phyloP scores from a whole-genome alignment of 345 rosid species.

The Salix brachista region DNA sequence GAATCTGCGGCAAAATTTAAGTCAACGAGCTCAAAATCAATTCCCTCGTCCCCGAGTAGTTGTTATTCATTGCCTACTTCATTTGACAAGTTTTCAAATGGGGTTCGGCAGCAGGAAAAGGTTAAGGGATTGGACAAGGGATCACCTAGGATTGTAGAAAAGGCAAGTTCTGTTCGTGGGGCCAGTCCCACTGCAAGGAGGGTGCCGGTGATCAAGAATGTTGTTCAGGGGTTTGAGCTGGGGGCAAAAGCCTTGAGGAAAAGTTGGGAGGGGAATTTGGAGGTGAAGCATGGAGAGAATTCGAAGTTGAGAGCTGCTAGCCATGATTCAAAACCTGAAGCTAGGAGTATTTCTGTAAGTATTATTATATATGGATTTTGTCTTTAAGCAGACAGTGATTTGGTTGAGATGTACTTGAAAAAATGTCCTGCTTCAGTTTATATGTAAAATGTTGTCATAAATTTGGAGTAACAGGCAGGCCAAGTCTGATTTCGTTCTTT shows the following conservation, averaged over 20 bases:
- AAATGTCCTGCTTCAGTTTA: background rate
- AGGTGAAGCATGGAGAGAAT: slow-evolving; percentile 50
- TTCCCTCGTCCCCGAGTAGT: slow-evolving; percentile 85
- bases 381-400: background rate
- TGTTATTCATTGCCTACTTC: slow-evolving; percentile 82
- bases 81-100: slow-evolving; percentile 77
- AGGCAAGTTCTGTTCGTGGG: slow-evolving; percentile 42
- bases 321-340: slow-evolving; percentile 52
- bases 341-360: slow-evolving; percentile 66
- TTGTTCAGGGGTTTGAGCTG: slow-evolving; percentile 68
- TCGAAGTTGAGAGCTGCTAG: slow-evolving; percentile 38
- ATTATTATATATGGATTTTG: background rate
- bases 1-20: slow-evolving; percentile 52
- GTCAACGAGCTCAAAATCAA: slow-evolving; percentile 60
- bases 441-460: background rate
- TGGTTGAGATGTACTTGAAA: background rate
- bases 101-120: slow-evolving; percentile 70
- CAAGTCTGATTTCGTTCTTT: background rate
- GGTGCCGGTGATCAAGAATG: slow-evolving; percentile 52
- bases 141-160: slow-evolving; percentile 44
- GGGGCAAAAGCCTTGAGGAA: slow-evolving; percentile 95
- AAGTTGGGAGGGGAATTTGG: slow-evolving; percentile 96
- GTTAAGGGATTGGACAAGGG: slow-evolving; percentile 57
- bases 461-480: background rate
- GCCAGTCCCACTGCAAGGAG: slow-evolving; percentile 49